Conservation (phyloP, 345 rosid species). For the Carallia pectinifolia region DNA sequence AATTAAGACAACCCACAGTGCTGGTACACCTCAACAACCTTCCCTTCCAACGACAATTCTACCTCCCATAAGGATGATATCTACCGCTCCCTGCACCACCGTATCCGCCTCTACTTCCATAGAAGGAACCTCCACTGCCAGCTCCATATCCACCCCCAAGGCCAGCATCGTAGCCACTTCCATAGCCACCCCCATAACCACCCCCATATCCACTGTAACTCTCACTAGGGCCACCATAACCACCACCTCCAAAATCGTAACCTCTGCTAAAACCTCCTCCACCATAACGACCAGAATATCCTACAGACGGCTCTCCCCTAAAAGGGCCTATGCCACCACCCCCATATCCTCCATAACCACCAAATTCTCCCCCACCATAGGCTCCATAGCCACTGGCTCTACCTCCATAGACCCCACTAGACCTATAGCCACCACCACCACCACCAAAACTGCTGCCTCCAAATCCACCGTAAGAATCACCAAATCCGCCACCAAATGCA, state of each 20-base stretch:
- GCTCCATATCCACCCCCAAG: slow-evolving; percentile 36
- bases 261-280: slow-evolving; percentile 74
- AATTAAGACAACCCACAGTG: slow-evolving; percentile 3
- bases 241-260: slow-evolving; percentile 52
- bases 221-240: slow-evolving; percentile 59
- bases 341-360: slow-evolving; percentile 63
- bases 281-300: slow-evolving; percentile 75
- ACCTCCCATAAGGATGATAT: slow-evolving; percentile 90
- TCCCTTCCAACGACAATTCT: slow-evolving; percentile 20
- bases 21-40: slow-evolving; percentile 12
- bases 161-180: slow-evolving; percentile 27
- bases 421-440: slow-evolving; percentile 54
- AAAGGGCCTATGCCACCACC: slow-evolving; percentile 57
- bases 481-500: slow-evolving; percentile 40
- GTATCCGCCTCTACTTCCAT: slow-evolving; percentile 21
- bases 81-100: slow-evolving; percentile 54
- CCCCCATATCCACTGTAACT: slow-evolving; percentile 51
- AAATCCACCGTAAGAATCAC: slow-evolving; percentile 55
- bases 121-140: slow-evolving; percentile 15
- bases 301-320: slow-evolving; percentile 69
- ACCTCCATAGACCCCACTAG: slow-evolving; percentile 61
- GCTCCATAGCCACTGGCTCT: slow-evolving; percentile 62
- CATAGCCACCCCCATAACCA: slow-evolving; percentile 50
- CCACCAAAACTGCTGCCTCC: slow-evolving; percentile 42
- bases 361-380: slow-evolving; percentile 62